Evolutionary conservation across 129 eudicot species (phyloP).

Genomic region (Arctium lappa): DNA sequence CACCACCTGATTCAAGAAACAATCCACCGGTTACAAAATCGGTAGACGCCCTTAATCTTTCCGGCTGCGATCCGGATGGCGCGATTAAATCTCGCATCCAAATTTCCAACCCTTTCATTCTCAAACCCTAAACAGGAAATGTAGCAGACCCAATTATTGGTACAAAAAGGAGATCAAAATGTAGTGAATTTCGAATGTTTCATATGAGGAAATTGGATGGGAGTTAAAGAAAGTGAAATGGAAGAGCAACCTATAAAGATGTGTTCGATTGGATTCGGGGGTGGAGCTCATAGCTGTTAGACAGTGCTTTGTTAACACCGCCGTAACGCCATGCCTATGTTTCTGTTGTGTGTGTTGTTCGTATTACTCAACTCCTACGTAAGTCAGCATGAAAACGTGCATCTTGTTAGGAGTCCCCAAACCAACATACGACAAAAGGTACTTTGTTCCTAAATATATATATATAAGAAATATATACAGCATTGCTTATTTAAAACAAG

Average conservation of each 20-base stretch:
- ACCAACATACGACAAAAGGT: neutral
- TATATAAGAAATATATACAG: no score
- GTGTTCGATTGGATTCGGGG: neutral
- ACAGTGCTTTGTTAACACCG: slow-evolving; percentile 18
- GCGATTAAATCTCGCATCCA: slow-evolving; percentile 30
- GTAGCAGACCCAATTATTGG: neutral
- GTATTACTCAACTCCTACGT: neutral
- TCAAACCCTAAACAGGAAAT: neutral
- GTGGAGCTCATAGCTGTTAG: neutral
- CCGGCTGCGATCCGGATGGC: slow-evolving; percentile 22
- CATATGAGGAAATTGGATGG: neutral
- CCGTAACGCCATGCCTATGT: slow-evolving; percentile 6
- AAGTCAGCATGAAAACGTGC: neutral
- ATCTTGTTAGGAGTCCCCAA: neutral
- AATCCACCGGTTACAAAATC: slow-evolving; percentile 49
- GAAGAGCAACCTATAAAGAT: neutral
- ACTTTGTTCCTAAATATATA: neutral
- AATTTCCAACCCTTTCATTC: slow-evolving; percentile 44
- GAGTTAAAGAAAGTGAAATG: neutral
- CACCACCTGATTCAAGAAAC: slow-evolving; percentile 49
- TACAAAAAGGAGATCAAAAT: slow-evolving; percentile 9
- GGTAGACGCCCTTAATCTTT: neutral
- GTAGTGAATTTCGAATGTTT: slow-evolving; percentile 11
- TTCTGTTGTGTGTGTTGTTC: slow-evolving; percentile 1
- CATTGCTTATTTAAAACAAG: no score